Evolutionary conservation across 2,329 filamentous ascomycete species (phyloP).

Genomic region (Aspergillus bombycis): DNA sequence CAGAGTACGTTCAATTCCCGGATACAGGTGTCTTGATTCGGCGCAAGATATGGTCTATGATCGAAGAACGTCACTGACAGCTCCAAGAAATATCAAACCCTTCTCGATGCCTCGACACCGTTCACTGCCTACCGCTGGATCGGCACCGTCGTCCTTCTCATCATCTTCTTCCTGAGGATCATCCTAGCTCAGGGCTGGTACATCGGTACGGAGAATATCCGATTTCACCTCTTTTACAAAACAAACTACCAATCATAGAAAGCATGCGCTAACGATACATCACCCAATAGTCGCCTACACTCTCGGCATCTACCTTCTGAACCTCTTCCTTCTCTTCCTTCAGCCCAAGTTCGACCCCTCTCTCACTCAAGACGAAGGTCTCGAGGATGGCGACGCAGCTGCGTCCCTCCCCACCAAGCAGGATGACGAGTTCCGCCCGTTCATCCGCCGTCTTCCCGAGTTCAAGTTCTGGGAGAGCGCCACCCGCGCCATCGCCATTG

Average conservation of each 20-base stretch:
- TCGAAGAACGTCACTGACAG: slow-evolving; percentile 13
- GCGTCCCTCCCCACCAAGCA: slow-evolving; percentile 83
- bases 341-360: slow-evolving; percentile 98
- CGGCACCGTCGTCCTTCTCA: slow-evolving; percentile 73
- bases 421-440: slow-evolving; percentile 96
- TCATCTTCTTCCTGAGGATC: slow-evolving; percentile 87
- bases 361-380: slow-evolving; percentile 90
- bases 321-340: slow-evolving; percentile 97
- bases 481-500: slow-evolving; percentile 81
- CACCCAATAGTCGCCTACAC: slow-evolving; percentile 79
- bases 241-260: background rate
- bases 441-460: slow-evolving; percentile 92
- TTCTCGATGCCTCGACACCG: slow-evolving; percentile 91
- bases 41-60: background rate
- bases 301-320: slow-evolving; percentile 96
- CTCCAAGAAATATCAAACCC: slow-evolving; percentile 83
- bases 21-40: background rate
- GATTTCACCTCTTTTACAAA: background rate
- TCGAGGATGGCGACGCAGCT: slow-evolving; percentile 86
- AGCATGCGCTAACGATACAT: background rate
- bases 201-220: slow-evolving; percentile 68
- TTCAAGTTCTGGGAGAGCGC: slow-evolving; percentile 99
- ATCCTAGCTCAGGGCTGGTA: slow-evolving; percentile 97
- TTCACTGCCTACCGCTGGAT: slow-evolving; percentile 89
- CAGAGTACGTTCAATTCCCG: slow-evolving; percentile 40